phyloP scores from a whole-genome alignment of 2,329 filamentous ascomycete species.

The Aspergillus proliferans region DNA sequence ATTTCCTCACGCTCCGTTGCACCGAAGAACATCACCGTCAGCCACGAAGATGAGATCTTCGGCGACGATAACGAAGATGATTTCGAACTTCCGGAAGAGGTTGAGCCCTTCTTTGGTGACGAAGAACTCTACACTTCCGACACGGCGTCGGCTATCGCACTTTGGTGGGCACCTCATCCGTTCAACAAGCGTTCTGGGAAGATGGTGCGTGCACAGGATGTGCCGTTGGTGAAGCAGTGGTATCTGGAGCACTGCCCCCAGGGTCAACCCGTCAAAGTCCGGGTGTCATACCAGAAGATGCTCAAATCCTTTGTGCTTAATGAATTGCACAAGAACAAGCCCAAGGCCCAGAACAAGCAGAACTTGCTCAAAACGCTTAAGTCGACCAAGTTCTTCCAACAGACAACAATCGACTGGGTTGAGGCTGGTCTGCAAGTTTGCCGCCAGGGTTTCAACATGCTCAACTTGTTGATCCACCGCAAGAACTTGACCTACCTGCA shows the following conservation, averaged over 20 bases:
- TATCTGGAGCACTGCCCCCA: conserved; percentile 93
- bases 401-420: conserved; percentile 98
- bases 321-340: conserved; percentile 90
- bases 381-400: conserved; percentile 98
- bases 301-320: conserved; percentile 95
- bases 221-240: conserved; percentile 95
- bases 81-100: conserved; percentile 72
- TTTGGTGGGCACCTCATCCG: conserved; percentile 98
- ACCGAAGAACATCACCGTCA: conserved; percentile 85
- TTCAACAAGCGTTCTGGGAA: conserved; percentile 89
- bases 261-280: conserved; percentile 89
- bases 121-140: conserved; percentile 85
- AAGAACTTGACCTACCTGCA: conserved; percentile 98
- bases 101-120: conserved; percentile 83
- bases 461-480: conserved; percentile 92
- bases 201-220: conserved; percentile 96
- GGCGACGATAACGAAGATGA: conserved; percentile 79
- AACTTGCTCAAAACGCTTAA: conserved; percentile 84
- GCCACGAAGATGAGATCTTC: conserved; percentile 91
- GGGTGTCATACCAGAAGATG: conserved; percentile 96
- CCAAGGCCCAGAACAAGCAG: conserved; percentile 93
- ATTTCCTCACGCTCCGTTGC: conserved; percentile 93
- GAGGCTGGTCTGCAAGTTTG: conserved; percentile 98
- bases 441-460: conserved; percentile 97
- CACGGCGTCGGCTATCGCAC: conserved; percentile 80